These are phyloP conservation scores for Grosmannia penicillata DNA, from an alignment of 2,329 filamentous ascomycete species.

Conservation along the genomic window DNA sequence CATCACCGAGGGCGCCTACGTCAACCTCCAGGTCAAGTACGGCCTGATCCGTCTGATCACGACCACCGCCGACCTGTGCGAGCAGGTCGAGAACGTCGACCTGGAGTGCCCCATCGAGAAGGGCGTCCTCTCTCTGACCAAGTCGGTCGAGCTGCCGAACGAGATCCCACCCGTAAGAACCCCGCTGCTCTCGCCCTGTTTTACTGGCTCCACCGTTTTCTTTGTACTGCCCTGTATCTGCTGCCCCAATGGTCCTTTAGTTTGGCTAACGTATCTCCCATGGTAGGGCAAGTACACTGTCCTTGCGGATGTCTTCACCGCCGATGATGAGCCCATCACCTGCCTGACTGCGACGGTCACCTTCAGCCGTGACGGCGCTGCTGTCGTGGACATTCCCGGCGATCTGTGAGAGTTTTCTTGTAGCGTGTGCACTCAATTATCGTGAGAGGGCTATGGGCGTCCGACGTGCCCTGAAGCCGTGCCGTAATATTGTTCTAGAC, in stretches of 20 bases:
- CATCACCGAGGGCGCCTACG: constrained; percentile 66
- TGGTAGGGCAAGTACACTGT: constrained; percentile 77
- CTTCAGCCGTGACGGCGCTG: constrained; percentile 31
- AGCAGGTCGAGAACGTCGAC: constrained; percentile 78
- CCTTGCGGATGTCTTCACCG: constrained; percentile 67
- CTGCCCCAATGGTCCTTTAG: no score
- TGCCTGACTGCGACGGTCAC: constrained; percentile 65
- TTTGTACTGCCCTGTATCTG: no score
- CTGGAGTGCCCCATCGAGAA: constrained; percentile 77
- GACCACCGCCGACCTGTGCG: constrained; percentile 71
- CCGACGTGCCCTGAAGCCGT: no score
- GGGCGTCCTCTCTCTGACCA: constrained; percentile 58
- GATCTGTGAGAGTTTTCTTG: constrained; percentile 2
- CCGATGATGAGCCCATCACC: constrained; percentile 61
- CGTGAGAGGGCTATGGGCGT: no score
- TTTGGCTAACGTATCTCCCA: no score
- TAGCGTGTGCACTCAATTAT: no score
- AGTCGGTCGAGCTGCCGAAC: constrained; percentile 70
- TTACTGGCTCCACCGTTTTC: no score
- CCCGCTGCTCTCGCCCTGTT: neutral
- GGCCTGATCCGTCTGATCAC: constrained; percentile 81
- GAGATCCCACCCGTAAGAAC: constrained; percentile 74
- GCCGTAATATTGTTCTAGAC: no score
- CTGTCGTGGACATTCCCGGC: constrained; percentile 3
- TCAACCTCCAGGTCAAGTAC: constrained; percentile 80